Base-by-base conservation (phyloP, 768 basidiomycete genomes). In the Kwoniella dendrophila region DNA sequence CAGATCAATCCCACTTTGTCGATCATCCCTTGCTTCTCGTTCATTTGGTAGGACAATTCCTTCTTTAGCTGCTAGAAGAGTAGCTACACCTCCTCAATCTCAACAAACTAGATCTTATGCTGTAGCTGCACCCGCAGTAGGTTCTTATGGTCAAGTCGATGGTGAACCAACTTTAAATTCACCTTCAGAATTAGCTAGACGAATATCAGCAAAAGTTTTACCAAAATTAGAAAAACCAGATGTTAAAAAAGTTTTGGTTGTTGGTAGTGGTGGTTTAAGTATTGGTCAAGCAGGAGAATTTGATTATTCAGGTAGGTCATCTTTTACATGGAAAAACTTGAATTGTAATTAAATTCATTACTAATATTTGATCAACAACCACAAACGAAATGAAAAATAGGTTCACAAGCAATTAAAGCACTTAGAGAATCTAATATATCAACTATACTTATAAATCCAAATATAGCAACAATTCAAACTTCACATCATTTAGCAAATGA, bases 201-300 rank as follows among this genome's bases (percentile, higher is more conserved):
- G 85, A 76, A 87, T 99, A 61, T 96, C 93, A 10, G 93, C 94
- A 30, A 90, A 88, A 72, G 95, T 98, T 59, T 84, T 99, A 22
- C 94, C 96, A 33, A 90, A 90, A 74, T 83, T 97, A 33, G 88
- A 90, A 43, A 87, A 92, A 36, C 90, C 94, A 14, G 86, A 96
- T 68, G 93, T 98, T 53, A 86, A 89, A 79, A 93, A 92, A 74
- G 96, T 98, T 53, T 85, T 97, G 69, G 92, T 98, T 63, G 92
- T 99, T 24, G 96, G 96, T 61, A 90, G 88, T 69, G 96, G 96
- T 69, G 96, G 96, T 56, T 86, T 99, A 47, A 89, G 87, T 72
- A 99, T 99, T 59, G 96, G 96, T 29, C 96, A 99, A 80, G 96
- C 96, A 4, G 96, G 96, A 79, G 96, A 99, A 81, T 99, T 99